phyloP scores from a whole-genome alignment of 495 filamentous ascomycete species.

The Podospora didyma region DNA sequence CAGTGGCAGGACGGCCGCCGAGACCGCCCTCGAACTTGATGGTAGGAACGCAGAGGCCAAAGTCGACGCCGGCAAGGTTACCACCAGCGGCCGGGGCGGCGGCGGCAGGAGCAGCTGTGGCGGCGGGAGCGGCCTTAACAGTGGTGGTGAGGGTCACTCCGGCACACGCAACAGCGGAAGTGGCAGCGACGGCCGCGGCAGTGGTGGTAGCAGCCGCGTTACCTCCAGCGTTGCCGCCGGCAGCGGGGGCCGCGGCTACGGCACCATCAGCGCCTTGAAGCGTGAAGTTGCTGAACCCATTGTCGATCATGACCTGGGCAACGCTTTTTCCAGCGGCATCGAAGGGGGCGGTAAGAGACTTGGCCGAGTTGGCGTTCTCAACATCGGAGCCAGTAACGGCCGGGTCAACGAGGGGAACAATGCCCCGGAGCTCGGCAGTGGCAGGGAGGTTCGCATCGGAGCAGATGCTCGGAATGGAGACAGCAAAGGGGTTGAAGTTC shows the following conservation, averaged over 20 bases:
- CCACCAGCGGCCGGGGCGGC: not conserved
- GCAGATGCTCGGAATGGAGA: conserved; percentile 53
- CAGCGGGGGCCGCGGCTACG: conserved; percentile 16
- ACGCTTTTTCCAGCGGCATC: conserved; percentile 50
- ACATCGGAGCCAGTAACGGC: conserved; percentile 47
- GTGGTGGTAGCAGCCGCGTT: conserved; percentile 9
- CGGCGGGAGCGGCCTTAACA: conserved; percentile 1
- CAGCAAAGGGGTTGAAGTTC: conserved; percentile 62
- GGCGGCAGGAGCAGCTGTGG: conserved; percentile 14
- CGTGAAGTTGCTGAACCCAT: conserved; percentile 57
- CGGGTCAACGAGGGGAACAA: conserved; percentile 58
- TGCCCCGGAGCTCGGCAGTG: conserved; percentile 53
- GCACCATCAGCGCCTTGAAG: conserved; percentile 32
- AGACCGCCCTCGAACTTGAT: conserved; percentile 51
- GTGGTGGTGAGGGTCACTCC: not conserved
- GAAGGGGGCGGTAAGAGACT: conserved; percentile 47
- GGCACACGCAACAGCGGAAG: conserved; percentile 11
- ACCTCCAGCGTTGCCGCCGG: not conserved
- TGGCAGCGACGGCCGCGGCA: conserved; percentile 14
- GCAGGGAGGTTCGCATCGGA: conserved; percentile 52
- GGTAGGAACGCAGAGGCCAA: conserved; percentile 51
- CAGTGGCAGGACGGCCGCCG: conserved; percentile 38
- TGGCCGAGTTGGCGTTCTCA: conserved; percentile 51
- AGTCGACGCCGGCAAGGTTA: conserved; percentile 17
- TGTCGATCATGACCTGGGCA: conserved; percentile 47